Base-by-base conservation (phyloP, 345 rosid genomes). In the Bruguiera sexangula region DNA sequence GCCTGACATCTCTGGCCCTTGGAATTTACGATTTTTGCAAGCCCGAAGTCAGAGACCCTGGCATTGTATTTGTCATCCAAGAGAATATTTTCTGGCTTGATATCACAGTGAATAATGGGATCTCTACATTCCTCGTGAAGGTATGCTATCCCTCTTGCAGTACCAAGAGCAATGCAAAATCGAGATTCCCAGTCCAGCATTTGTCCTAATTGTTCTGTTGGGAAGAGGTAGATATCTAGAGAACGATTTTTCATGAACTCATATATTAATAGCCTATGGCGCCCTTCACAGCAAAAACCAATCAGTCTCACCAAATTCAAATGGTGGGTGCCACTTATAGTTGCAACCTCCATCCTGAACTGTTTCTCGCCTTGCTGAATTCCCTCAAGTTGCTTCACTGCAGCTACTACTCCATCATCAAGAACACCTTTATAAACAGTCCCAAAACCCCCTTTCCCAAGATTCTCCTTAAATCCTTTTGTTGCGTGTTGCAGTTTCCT, bases 41-140 rank as follows among this genome's bases (percentile, higher is more conserved):
- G 69, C 20, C 75, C 75, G 9, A 72, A 72, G 59, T 72, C 75
- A 3, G 75, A 72, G 2, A 72, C 65, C 26, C 22, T 72, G 21
- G 69, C 65, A 29, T 64, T 57, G 69, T 15, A 64, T 16, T 29
- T 52, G 24, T 65, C 69, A 24, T 72, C 69, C 43, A 72, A 8
- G 6, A 72, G 69, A 20, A 65, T 65, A 21, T 72, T 72, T 48
- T 72, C 75, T 2, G 75, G 69, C 20, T 72, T 72, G 24, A 72
- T 64, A 10, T 72, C 75, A 34, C 75, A 65, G 2, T 72, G 75
- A 21, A 72, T 58, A 4, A 72, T 72, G 58, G 69, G 65, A 32
- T 72, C 65, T 29, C 69, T 22, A 46, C 75, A 72, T 65, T 72
- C 69, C 75, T 72, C 69, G 8, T 72, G 75, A 30, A 72, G 75